Evolutionary conservation across 2,329 filamentous ascomycete species (phyloP).

Genomic region (Aspergillus awamori): DNA sequence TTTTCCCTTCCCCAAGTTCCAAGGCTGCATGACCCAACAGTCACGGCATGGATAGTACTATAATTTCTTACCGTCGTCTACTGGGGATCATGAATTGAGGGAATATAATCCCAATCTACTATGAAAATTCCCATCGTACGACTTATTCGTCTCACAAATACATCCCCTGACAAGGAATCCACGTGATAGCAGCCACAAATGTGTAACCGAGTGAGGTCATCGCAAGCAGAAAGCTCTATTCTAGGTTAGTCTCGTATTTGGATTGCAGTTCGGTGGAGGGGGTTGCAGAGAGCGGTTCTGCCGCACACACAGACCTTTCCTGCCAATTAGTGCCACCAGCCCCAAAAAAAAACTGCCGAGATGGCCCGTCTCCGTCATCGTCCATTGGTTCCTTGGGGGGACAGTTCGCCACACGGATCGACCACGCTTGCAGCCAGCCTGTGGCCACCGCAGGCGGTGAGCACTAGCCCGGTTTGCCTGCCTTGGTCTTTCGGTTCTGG

Average conservation of each 20-base stretch:
- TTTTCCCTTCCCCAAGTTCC: background rate
- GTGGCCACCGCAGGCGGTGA: constrained; percentile 8
- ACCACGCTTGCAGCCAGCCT: constrained; percentile 5
- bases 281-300: background rate
- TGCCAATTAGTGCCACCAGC: background rate
- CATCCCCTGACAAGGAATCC: background rate
- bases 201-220: background rate
- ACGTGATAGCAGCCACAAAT: background rate
- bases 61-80: no score
- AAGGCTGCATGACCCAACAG: background rate
- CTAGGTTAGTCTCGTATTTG: background rate
- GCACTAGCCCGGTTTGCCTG: background rate
- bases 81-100: background rate
- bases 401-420: constrained; percentile 9
- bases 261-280: background rate
- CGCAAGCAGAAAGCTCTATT: background rate
- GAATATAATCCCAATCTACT: background rate
- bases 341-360: background rate
- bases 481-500: constrained; percentile 4
- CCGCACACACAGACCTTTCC: background rate
- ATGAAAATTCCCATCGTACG: no score
- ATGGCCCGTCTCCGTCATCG: background rate
- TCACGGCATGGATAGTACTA: background rate
- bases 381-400: background rate
- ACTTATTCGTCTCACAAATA: no score